A percentile compares a stretch with the other conserved stretches of the same genome.
These are phyloP conservation scores for Scenedesmus sp. DNA, from an alignment of 163 green algal genomes.

Conservation along the genomic window DNA sequence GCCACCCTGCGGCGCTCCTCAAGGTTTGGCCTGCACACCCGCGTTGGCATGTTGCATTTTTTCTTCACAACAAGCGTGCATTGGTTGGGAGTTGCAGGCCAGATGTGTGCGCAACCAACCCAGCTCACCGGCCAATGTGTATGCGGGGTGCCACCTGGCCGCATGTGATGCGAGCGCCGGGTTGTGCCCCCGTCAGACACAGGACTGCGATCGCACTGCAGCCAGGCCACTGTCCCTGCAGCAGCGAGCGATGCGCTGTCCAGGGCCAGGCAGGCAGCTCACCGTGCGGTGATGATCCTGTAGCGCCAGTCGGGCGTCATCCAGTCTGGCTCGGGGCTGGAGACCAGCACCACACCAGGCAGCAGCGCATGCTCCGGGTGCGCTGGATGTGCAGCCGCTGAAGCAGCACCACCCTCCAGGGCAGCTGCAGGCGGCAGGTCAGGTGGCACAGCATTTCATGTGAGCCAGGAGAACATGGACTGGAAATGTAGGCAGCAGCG, in stretches of 20 bases:
- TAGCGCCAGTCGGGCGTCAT: slow-evolving; percentile 52
- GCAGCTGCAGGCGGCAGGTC: background rate
- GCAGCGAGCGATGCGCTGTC: no score
- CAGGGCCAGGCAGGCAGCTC: background rate
- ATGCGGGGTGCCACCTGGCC: no score
- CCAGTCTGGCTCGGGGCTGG: slow-evolving; percentile 45
- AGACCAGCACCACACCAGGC: slow-evolving; percentile 33
- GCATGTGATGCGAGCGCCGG: no score
- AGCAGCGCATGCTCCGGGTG: slow-evolving; percentile 1
- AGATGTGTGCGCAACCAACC: background rate
- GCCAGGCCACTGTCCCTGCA: no score
- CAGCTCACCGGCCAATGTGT: no score
- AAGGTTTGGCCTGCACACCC: slow-evolving; percentile 28
- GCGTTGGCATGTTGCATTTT: background rate
- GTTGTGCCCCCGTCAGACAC: no score
- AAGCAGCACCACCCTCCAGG: background rate
- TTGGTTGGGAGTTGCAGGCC: background rate
- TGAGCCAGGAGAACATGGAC: no score
- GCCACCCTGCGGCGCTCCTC: slow-evolving; percentile 45
- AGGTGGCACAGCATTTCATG: background rate
- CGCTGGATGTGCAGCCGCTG: background rate
- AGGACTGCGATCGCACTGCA: background rate
- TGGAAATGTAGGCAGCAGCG: no score
- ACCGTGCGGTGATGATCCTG: slow-evolving; percentile 36
- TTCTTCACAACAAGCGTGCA: background rate